Conservation (phyloP, 2,329 filamentous ascomycete species). For the Teratosphaeria viscida region DNA sequence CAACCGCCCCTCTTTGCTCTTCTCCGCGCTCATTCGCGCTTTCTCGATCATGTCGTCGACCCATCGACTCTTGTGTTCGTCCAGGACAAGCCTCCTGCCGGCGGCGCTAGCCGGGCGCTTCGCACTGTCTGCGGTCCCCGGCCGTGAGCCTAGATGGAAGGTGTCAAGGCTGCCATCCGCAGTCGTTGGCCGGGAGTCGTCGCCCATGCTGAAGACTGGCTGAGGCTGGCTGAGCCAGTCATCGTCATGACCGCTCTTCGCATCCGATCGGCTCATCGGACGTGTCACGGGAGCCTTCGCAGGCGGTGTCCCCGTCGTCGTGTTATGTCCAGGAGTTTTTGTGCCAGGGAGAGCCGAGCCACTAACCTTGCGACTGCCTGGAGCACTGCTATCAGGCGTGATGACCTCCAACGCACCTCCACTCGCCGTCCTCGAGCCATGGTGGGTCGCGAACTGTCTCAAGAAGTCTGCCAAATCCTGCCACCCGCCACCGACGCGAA, state of each 20-base stretch:
- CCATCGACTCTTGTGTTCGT: constrained; percentile 66
- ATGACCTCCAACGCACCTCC: constrained; percentile 46
- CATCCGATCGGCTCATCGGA: neutral
- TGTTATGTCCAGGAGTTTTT: neutral
- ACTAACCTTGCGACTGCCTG: constrained; percentile 17
- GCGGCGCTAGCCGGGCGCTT: constrained; percentile 11
- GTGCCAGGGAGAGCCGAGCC: neutral
- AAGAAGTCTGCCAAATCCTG: constrained; percentile 91
- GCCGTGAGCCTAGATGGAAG: constrained; percentile 8
- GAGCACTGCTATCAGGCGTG: constrained; percentile 27
- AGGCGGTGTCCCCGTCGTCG: neutral
- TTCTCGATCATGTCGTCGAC: constrained; percentile 75
- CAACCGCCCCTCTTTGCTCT: constrained; percentile 23
- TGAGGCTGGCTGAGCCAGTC: constrained; percentile 2
- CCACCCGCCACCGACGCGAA: constrained; percentile 96
- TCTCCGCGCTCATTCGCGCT: constrained; percentile 52
- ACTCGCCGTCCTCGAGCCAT: constrained; percentile 59
- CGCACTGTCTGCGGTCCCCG: constrained; percentile 14
- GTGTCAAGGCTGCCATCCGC: neutral
- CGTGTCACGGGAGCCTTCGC: neutral
- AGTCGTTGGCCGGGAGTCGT: constrained; percentile 7
- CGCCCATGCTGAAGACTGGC: constrained; percentile 1
- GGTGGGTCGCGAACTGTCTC: constrained; percentile 84
- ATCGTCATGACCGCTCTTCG: neutral
- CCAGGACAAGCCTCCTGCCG: constrained; percentile 15